phyloP scores from a whole-genome alignment of 2,329 filamentous ascomycete genomes.

The Purpureocillium lavendulum region DNA sequence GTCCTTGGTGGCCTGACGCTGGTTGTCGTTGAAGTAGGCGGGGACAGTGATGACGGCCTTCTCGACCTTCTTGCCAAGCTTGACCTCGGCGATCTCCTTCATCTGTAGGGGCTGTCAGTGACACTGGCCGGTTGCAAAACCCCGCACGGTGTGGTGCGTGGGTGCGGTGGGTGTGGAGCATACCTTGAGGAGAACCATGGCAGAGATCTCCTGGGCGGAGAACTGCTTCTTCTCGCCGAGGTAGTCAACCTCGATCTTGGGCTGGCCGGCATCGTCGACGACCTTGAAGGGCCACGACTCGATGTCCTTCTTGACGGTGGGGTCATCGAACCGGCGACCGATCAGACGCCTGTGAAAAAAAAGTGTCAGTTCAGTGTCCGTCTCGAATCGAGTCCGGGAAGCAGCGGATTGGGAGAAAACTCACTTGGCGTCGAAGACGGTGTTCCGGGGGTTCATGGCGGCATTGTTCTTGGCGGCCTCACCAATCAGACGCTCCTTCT shows the following conservation, averaged over 20 bases:
- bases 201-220: constrained; percentile 96
- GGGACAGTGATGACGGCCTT: constrained; percentile 99
- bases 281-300: constrained; percentile 99
- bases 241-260: constrained; percentile 92
- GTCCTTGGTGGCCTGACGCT: constrained; percentile 98
- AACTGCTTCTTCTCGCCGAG: constrained; percentile 91
- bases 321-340: constrained; percentile 89
- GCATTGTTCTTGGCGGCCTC: constrained; percentile 99
- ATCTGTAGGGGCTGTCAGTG: constrained; percentile 50
- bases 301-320: constrained; percentile 96
- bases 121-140: not conserved
- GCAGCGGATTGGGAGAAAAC: constrained; percentile 21
- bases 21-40: constrained; percentile 99
- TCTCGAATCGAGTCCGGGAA: not conserved
- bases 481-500: constrained; percentile 97
- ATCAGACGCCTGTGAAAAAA: constrained; percentile 71
- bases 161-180: constrained; percentile 2
- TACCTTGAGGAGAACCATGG: constrained; percentile 98
- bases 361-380: not conserved
- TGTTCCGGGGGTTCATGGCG: constrained; percentile 98
- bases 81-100: constrained; percentile 98
- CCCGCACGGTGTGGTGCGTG: not conserved
- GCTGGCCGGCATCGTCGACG: constrained; percentile 78
- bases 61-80: constrained; percentile 97
- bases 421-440: constrained; percentile 98